A percentile compares a stretch with the other conserved stretches of the same genome.
phyloP scores from a whole-genome alignment of 495 filamentous ascomycete species.

The Aspergillus funiculosus region DNA sequence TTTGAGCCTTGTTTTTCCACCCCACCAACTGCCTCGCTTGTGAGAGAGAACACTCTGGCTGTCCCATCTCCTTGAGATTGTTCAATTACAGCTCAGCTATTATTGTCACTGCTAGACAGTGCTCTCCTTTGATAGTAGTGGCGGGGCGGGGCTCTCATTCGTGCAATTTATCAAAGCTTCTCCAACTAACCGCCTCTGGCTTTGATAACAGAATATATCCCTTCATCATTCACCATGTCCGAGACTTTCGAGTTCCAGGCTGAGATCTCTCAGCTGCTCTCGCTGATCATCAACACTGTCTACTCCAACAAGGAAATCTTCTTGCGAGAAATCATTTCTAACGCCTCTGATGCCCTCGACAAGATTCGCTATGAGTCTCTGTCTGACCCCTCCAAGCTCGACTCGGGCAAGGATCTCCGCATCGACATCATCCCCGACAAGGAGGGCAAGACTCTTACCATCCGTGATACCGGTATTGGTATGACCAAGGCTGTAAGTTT shows the following conservation, averaged over 20 bases:
- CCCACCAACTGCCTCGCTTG: constrained; percentile 1
- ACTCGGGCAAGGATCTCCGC: constrained; percentile 90
- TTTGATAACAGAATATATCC: constrained; percentile 16
- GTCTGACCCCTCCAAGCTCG: constrained; percentile 94
- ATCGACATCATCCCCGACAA: constrained; percentile 98
- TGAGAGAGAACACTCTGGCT: too few relatives aligned
- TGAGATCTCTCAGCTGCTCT: constrained; percentile 99
- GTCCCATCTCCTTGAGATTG: too few relatives aligned
- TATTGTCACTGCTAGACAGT: too few relatives aligned
- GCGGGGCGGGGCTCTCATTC: constrained; percentile 1
- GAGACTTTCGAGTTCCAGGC: constrained; percentile 99
- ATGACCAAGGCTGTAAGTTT: constrained; percentile 97
- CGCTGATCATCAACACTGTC: constrained; percentile 99
- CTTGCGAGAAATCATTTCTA: constrained; percentile 95
- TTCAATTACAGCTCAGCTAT: too few relatives aligned
- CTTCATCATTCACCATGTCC: constrained; percentile 59
- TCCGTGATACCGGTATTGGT: constrained; percentile 96
- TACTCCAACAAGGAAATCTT: constrained; percentile 99
- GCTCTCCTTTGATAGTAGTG: too few relatives aligned
- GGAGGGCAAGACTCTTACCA: constrained; percentile 93
- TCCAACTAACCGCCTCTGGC: constrained; percentile 6
- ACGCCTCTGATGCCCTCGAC: constrained; percentile 96
- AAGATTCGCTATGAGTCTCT: constrained; percentile 99
- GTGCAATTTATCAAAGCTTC: not conserved
- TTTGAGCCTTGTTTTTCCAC: constrained; percentile 5